Conservation (phyloP, 2,329 filamentous ascomycete species). For the Phoma herbarum region DNA sequence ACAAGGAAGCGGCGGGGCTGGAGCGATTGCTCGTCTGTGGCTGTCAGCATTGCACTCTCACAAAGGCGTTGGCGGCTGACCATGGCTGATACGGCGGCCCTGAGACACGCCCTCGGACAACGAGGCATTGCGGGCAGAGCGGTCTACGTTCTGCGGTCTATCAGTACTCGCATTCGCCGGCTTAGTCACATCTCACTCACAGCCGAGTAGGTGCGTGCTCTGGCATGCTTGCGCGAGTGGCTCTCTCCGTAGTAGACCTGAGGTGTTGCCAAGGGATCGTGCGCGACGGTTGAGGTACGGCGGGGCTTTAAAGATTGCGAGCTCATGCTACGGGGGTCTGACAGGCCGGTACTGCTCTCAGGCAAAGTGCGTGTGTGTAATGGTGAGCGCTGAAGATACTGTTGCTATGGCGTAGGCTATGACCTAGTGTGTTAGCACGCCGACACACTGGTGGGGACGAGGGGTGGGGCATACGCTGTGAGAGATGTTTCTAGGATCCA, state of each 20-base stretch:
- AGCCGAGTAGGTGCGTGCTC: slow-evolving; percentile 64
- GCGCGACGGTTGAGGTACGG: slow-evolving; percentile 51
- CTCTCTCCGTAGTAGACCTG: slow-evolving; percentile 68
- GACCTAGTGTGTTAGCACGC: slow-evolving; percentile 22
- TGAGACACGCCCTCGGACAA: slow-evolving; percentile 37
- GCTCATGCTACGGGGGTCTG: slow-evolving; percentile 50
- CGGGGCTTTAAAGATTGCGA: slow-evolving; percentile 51
- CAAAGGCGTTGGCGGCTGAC: slow-evolving; percentile 31
- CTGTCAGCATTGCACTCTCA: slow-evolving; percentile 24
- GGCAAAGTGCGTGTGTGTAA: slow-evolving; percentile 18
- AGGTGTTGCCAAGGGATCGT: slow-evolving; percentile 66
- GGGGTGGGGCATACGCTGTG: slow-evolving; percentile 28
- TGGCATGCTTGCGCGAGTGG: slow-evolving; percentile 56
- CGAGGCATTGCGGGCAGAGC: slow-evolving; percentile 43
- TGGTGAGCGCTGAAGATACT: slow-evolving; percentile 29
- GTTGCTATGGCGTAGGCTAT: slow-evolving; percentile 31
- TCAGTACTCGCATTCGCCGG: slow-evolving; percentile 20
- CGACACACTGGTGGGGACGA: slow-evolving; percentile 19
- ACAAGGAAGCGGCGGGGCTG: slow-evolving; percentile 83
- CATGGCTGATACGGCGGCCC: slow-evolving; percentile 51
- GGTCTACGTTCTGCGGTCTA: slow-evolving; percentile 39
- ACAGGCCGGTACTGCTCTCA: slow-evolving; percentile 25
- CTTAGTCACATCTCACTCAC: slow-evolving; percentile 51
- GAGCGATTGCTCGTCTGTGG: slow-evolving; percentile 74
- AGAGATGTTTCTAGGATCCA: slow-evolving; percentile 26